Evolutionary conservation across 2,329 filamentous ascomycete species (phyloP).

Genomic region (Neonectria punicea): DNA sequence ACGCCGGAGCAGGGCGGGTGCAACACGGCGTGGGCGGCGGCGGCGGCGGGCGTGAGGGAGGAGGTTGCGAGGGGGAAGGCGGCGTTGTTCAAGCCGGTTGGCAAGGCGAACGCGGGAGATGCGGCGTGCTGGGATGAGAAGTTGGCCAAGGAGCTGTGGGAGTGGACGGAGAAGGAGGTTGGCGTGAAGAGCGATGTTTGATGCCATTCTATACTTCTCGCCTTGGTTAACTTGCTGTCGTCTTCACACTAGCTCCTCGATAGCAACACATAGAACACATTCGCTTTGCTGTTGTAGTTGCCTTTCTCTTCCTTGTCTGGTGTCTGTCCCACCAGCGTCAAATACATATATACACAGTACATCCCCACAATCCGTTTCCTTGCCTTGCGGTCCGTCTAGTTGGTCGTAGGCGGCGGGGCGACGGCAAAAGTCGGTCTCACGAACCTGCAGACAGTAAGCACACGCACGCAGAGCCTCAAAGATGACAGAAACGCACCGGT

Average conservation of each 20-base stretch:
- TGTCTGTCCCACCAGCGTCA: constrained; percentile 24
- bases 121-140: constrained; percentile 41
- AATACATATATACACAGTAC: constrained; percentile 41
- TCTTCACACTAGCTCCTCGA: too few relatives aligned
- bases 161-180: constrained; percentile 48
- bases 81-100: constrained; percentile 45
- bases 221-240: not conserved
- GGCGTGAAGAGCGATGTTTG: constrained; percentile 16
- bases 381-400: constrained; percentile 41
- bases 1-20: constrained; percentile 44
- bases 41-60: constrained; percentile 28
- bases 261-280: not conserved
- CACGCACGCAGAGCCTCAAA: constrained; percentile 1
- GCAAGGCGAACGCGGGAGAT: constrained; percentile 33
- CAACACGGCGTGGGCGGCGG: constrained; percentile 48
- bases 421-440: constrained; percentile 83
- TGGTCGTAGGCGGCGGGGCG: constrained; percentile 75
- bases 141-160: constrained; percentile 50
- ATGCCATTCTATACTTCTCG: not conserved
- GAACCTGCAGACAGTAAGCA: constrained; percentile 63
- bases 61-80: constrained; percentile 29
- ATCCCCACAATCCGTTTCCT: not conserved
- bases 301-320: constrained; percentile 31
- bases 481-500: constrained; percentile 70
- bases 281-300: constrained; percentile 14